Conservation (phyloP, 1,284 basidiomycete species). For the Cystobasidium pallidum region DNA sequence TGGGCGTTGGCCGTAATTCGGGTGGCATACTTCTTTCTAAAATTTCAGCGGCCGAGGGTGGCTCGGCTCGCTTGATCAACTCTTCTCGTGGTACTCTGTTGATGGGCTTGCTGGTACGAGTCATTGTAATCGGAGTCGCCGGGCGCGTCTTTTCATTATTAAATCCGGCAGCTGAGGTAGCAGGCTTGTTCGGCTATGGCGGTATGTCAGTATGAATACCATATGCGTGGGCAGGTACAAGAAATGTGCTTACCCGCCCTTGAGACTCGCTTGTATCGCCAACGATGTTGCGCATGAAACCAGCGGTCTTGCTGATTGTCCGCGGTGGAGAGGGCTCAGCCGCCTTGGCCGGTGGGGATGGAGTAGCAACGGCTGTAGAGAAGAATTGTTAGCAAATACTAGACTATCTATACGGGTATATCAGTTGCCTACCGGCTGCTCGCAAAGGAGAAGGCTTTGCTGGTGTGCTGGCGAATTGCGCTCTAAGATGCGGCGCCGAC, state of each 20-base stretch:
- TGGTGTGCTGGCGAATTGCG: conserved; percentile 27
- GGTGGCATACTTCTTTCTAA: conserved; percentile 37
- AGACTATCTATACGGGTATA: background rate
- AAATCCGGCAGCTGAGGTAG: background rate
- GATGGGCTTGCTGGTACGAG: conserved; percentile 9
- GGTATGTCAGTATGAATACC: background rate
- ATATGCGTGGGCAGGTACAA: background rate
- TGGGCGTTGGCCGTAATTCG: conserved; percentile 15
- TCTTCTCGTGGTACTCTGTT: conserved; percentile 28
- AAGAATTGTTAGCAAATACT: background rate
- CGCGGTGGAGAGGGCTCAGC: conserved; percentile 4
- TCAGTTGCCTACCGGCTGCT: conserved; percentile 28
- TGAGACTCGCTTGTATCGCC: conserved; percentile 28
- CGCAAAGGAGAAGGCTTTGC: conserved; percentile 30
- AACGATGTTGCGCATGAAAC: conserved; percentile 36
- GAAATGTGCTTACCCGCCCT: background rate
- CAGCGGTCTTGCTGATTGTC: conserved; percentile 29
- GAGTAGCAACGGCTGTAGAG: background rate
- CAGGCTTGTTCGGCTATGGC: background rate
- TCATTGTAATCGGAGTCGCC: background rate
- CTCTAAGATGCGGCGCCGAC: conserved; percentile 32
- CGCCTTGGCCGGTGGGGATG: conserved; percentile 11
- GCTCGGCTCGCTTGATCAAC: conserved; percentile 25
- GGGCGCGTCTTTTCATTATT: background rate
- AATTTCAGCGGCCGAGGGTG: conserved; percentile 24